Base-by-base conservation (phyloP, 768 basidiomycete genomes). In the Boletus reticulatus region DNA sequence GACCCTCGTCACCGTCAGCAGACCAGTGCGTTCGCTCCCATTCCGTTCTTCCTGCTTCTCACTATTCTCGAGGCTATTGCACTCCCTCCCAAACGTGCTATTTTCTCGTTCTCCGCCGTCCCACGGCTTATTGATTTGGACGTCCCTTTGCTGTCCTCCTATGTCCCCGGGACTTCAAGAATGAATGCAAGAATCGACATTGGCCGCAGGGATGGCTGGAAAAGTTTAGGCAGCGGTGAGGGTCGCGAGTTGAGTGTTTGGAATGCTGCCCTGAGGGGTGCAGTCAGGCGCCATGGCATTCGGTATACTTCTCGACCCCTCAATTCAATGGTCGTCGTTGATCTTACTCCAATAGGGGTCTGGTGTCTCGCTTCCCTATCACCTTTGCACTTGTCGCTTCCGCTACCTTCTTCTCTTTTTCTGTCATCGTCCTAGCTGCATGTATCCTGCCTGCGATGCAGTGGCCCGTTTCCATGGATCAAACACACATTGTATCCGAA, bases 141-240 rank as follows among this genome's bases (percentile, higher is more conserved):
- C 7, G 67, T 93, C 12, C 80, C 80, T 0, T 73, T 94, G 52
- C 60, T 92, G n/a, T 62, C 74, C 3, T 76, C 82, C 24, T 85
- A 84, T 62, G 66, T 77, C 22, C 67, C 81, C 6, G 76, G 76
- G 3, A 76, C 76, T 27, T 74, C 81, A 14, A 72, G 71, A 13
- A 66, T 87, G 14, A 62, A 73, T 46, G 91, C 87, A n/a, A 72
- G 69, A 48, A 75, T 93, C n/a, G 81, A 88, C 63, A 66, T 94
- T 42, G 92, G 92, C 5, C 83, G 92, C 42, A 76, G 71, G 13
- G 92, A 94, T 66, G 74, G 75, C 32, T 94, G 92, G 92, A 84
- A 71, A 67, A 79, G 73, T 29, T 46, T 93, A 20, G 89, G 89
- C 7, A 73, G 68, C 14, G 91, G 89, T 3, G 75, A 86, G 70